Percentiles rank a stretch among this genome's conserved stretches.
Conservation (phyloP, 768 basidiomycete genomes). For the Serendipita indica region DNA sequence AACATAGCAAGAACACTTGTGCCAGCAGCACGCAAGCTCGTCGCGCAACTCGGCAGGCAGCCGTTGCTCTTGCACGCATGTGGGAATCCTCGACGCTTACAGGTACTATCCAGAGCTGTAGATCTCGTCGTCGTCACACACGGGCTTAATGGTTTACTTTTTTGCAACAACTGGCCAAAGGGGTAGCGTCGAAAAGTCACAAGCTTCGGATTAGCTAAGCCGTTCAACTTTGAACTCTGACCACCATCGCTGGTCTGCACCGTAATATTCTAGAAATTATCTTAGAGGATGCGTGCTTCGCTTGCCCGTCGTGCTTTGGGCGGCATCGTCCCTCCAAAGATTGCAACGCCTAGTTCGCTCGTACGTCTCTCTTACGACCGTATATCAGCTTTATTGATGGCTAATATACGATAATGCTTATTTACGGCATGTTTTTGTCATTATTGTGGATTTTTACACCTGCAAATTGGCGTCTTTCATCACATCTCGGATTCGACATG, state of each 20-base stretch:
- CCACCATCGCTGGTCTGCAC: neutral
- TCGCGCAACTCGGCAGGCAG: too few relatives aligned
- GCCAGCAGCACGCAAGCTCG: too few relatives aligned
- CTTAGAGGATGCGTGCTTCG: constrained; percentile 53
- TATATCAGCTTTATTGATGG: neutral
- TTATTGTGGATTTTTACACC: constrained; percentile 1
- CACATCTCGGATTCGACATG: neutral
- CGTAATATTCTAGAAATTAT: constrained; percentile 7
- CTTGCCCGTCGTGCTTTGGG: constrained; percentile 74
- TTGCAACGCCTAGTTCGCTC: constrained; percentile 79
- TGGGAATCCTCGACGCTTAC: too few relatives aligned
- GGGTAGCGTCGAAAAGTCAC: neutral
- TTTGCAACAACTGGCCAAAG: too few relatives aligned
- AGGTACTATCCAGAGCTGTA: too few relatives aligned
- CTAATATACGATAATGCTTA: neutral
- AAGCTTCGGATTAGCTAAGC: neutral
- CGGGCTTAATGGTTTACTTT: neutral
- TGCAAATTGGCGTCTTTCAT: neutral
- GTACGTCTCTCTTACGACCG: constrained; percentile 32
- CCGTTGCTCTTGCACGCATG: too few relatives aligned
- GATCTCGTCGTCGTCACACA: neutral
- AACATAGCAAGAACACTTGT: too few relatives aligned
- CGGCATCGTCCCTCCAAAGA: constrained; percentile 83
- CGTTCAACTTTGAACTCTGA: neutral
- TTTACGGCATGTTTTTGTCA: constrained; percentile 14